Conservation (phyloP, 345 rosid species). For the Euphorbia lathyris region DNA sequence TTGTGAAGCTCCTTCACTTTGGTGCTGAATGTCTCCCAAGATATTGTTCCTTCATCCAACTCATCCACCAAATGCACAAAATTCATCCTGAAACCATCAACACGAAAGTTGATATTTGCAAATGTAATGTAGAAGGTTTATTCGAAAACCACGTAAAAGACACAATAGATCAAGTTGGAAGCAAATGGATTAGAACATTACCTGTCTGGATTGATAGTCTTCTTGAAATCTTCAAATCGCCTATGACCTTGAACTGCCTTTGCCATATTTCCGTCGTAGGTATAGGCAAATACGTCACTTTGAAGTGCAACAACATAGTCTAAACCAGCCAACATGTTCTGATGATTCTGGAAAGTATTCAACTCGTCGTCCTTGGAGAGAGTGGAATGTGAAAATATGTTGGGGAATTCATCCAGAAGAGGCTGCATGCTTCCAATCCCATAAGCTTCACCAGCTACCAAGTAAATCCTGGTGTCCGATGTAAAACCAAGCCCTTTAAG, state of each 20-base stretch:
- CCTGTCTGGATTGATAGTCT: slow-evolving; percentile 89
- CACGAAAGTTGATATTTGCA: background rate
- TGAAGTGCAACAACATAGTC: slow-evolving; percentile 88
- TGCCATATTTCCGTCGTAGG: slow-evolving; percentile 97
- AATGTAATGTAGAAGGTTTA: background rate
- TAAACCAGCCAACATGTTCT: slow-evolving; percentile 91
- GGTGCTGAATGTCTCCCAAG: slow-evolving; percentile 86
- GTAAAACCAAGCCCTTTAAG: slow-evolving; percentile 79
- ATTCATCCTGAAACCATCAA: slow-evolving; percentile 56
- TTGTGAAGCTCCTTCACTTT: slow-evolving; percentile 76
- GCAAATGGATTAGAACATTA: slow-evolving; percentile 23
- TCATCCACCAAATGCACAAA: slow-evolving; percentile 81
- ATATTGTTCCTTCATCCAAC: slow-evolving; percentile 64
- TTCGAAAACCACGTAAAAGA: background rate
- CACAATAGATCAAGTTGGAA: background rate
- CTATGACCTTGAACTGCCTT: slow-evolving; percentile 97
- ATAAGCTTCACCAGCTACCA: slow-evolving; percentile 95
- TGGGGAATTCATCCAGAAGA: slow-evolving; percentile 62
- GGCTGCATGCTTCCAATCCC: slow-evolving; percentile 83
- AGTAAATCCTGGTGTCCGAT: slow-evolving; percentile 73
- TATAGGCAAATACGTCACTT: slow-evolving; percentile 80
- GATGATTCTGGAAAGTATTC: slow-evolving; percentile 68
- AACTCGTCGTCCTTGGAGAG: slow-evolving; percentile 74
- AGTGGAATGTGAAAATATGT: slow-evolving; percentile 80
- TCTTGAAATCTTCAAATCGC: slow-evolving; percentile 78